Base-by-base conservation (phyloP, 1,139 yeast genomes). In the Scheffersomyces insectosa region DNA sequence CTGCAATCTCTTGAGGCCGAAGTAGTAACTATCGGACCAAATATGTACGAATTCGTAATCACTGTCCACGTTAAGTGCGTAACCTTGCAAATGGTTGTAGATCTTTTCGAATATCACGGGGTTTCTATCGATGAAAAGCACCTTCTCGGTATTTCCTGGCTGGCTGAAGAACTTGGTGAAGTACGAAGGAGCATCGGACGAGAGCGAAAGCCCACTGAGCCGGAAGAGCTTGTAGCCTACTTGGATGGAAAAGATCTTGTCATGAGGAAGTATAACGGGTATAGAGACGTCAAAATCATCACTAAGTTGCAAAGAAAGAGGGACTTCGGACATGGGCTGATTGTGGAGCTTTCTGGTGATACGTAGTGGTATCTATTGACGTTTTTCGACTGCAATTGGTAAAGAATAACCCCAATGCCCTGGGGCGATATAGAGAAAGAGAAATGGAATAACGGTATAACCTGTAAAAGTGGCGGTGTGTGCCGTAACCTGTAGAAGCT, bases 121-220 rank as follows among this genome's bases (percentile, higher is more conserved):
- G n/a, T 85, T 83, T 36, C 97, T 66, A 62, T 90, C 97, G 40
- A 90, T 80, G 54, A 80, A 82, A n/a, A 88, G 61, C 0, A 75
- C 70, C 37, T 77, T 78, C 16, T 68, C 72, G 15, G 57, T 59
- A 51, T 73, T 75, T 2, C 54, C 70, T 30, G 60, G 57, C 13
- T 62, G 54, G 2, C 45, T 40, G 50, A 82, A 82, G 60, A 62
- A 81, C 15, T 65, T 59, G 12, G 86, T 80, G 59, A 82, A 82
- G 55, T 80, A 80, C 2, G 85, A 80, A 3, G 87, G 86, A 2
- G 79, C 83, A 64, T 89, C 97, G 1, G 88, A 87, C 20, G 91
- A 85, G 35, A 90, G 63, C 4, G 96, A 88, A 1, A 93, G 90
- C 1, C 97, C 97, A 57, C 93, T 84, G 28, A 81, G 50, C 31